Conservation (phyloP, 164 flowering plant species). For the Macadamia tetraphylla region DNA sequence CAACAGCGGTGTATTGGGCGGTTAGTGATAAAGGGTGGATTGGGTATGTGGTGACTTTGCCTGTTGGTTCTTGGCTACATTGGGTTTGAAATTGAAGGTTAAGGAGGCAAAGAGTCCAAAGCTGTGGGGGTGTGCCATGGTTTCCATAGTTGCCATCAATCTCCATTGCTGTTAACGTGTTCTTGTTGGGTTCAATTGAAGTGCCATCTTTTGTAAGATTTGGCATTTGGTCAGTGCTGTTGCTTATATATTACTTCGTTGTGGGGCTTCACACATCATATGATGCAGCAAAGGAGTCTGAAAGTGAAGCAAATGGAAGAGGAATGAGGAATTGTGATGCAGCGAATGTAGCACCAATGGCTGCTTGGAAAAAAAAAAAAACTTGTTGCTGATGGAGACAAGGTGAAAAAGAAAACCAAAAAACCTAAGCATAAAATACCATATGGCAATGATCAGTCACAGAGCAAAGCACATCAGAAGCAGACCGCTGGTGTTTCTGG, state of each 20-base stretch:
- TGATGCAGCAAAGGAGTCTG: constrained; percentile 36
- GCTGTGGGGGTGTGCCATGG: constrained; percentile 58
- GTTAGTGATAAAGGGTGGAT: no score
- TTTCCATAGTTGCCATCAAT: constrained; percentile 62
- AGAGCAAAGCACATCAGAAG: constrained; percentile 27
- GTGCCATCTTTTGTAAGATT: constrained; percentile 43
- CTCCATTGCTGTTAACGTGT: constrained; percentile 43
- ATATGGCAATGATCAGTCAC: constrained; percentile 23
- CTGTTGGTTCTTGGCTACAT: no score
- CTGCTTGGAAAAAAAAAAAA: no score
- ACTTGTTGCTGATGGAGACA: constrained; percentile 42
- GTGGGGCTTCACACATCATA: constrained; percentile 58
- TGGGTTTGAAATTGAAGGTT: no score
- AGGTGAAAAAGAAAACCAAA: constrained; percentile 50
- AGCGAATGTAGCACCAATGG: no score
- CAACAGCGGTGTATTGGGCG: no score
- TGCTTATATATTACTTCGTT: constrained; percentile 49
- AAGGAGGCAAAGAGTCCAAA: constrained; percentile 40
- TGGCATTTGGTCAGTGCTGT: constrained; percentile 31
- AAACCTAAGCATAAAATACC: constrained; percentile 46
- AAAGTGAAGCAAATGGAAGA: not conserved
- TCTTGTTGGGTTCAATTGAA: constrained; percentile 56
- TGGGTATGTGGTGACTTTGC: no score
- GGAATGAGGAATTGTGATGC: no score
- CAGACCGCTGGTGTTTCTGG: constrained; percentile 26